Conservation (phyloP, 1,139 yeast genomes). For the Suhomyces wounanorum region DNA sequence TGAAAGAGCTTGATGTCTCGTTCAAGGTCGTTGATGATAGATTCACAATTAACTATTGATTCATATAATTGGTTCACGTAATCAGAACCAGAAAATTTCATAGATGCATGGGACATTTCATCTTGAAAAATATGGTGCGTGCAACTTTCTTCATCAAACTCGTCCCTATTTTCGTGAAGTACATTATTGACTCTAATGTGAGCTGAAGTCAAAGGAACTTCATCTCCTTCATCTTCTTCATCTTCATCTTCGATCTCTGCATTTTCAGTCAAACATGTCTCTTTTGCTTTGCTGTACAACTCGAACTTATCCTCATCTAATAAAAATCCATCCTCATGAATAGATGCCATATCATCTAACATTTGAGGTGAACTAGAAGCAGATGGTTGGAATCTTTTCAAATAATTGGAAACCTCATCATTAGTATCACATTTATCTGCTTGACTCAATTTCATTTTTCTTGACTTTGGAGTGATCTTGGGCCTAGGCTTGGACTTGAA, state of each 20-base stretch:
- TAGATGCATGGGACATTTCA: not conserved
- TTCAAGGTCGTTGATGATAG: slow-evolving; percentile 37
- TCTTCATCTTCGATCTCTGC: slow-evolving; percentile 33
- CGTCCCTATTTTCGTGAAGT: slow-evolving; percentile 17
- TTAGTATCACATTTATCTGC: slow-evolving; percentile 7
- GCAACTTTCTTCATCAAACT: slow-evolving; percentile 5
- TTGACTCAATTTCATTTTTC: slow-evolving; percentile 21
- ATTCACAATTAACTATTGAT: slow-evolving; percentile 38
- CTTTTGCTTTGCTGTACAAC: slow-evolving; percentile 22
- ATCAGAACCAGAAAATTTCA: slow-evolving; percentile 14
- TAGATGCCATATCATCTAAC: slow-evolving; percentile 35
- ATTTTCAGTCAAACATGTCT: slow-evolving; percentile 23
- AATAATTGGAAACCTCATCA: slow-evolving; percentile 15
- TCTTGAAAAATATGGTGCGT: slow-evolving; percentile 6
- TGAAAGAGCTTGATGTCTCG: slow-evolving; percentile 46
- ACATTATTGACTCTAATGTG: slow-evolving; percentile 23
- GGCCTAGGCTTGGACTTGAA: slow-evolving; percentile 31
- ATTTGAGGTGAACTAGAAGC: slow-evolving; percentile 48
- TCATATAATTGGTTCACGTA: slow-evolving; percentile 33
- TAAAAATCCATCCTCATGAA: slow-evolving; percentile 37
- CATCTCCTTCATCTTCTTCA: slow-evolving; percentile 27
- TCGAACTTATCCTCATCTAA: slow-evolving; percentile 41
- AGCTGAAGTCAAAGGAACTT: slow-evolving; percentile 22
- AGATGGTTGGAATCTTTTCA: slow-evolving; percentile 37
- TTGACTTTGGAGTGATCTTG: slow-evolving; percentile 40